Evolutionary conservation across 805 yeast species (phyloP), one percentile per base, ranked within the genome.

Genomic region (Schwanniomyces polymorphus): DNA sequence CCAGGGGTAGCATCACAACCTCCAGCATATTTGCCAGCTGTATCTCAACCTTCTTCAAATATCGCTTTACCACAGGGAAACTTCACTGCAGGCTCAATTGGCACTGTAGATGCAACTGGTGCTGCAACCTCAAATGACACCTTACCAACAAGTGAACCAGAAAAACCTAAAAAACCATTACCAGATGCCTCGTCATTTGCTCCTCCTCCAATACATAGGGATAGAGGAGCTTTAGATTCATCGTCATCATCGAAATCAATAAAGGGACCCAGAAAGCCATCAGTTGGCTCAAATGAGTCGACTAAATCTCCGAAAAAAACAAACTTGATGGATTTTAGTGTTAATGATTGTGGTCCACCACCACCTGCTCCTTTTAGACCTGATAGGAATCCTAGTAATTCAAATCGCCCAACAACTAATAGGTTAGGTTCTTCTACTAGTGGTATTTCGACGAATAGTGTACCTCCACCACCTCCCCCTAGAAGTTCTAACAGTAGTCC

Each of bases 311-410:
- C 59, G 2, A 52, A 53, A 31, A 53, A 35, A 44, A 41, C 40
- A 11, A 46, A 52, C 39, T 52, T 50, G 27, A 46, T 52, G 58
- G 72, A 70, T 4, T 59, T 74, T 34, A 76, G 75, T 51, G 50
- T 64, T 10, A 52, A 59, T 28, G 67, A 64, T 27, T 63, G 65
- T 48, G 81, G 75, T 1, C 76, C 80, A 2, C 80, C 81, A 7
- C 79, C 79, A 2, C 81, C 81, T 4, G 65, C 59, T 45, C 70
- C 72, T n/a, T 26, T 9, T 9, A 37, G 39, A 12, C 38, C 38
- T 14, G 38, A 34, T 18, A 10, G 26, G 7, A 16, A 14, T 7
- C 5, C 25, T 5, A 14, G 16, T 7, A 14, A 16, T 37, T 21
- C 39, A 5, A 37, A 37, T 21, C 25, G 5, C 7, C 25, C 25